A percentile compares a stretch with the other conserved stretches of the same genome.
These are phyloP conservation scores for Taphrina flavorubra DNA, from an alignment of 1,139 yeast species.

Conservation along the genomic window DNA sequence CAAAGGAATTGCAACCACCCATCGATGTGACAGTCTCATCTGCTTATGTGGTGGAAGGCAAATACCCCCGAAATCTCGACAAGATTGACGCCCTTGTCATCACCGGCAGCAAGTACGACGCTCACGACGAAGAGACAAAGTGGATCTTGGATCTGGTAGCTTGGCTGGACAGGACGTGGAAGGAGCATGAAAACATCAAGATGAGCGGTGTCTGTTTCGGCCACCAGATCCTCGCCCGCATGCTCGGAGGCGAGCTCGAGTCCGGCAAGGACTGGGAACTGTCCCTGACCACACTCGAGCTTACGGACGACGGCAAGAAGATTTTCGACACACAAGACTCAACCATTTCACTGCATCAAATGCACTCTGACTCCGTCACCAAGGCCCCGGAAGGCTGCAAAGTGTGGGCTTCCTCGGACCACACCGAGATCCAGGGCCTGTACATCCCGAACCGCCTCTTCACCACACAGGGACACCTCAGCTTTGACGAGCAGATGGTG, in stretches of 20 bases:
- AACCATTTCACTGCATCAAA: slow-evolving; percentile 59
- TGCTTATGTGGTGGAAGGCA: slow-evolving; percentile 16
- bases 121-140: slow-evolving; percentile 57
- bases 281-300: slow-evolving; percentile 62
- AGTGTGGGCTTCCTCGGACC: slow-evolving; percentile 60
- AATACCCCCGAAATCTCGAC: slow-evolving; percentile 49
- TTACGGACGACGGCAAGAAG: slow-evolving; percentile 52
- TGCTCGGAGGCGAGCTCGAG: slow-evolving; percentile 66
- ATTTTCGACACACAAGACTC: slow-evolving; percentile 50
- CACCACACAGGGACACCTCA: slow-evolving; percentile 91
- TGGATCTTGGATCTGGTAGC: slow-evolving; percentile 63
- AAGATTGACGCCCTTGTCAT: slow-evolving; percentile 59
- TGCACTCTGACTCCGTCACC: slow-evolving; percentile 72
- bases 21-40: slow-evolving; percentile 19
- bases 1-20: slow-evolving; percentile 4
- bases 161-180: slow-evolving; percentile 43
- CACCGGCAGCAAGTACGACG: slow-evolving; percentile 62
- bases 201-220: slow-evolving; percentile 70
- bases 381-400: slow-evolving; percentile 58
- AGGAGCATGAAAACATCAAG: slow-evolving; percentile 48
- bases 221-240: slow-evolving; percentile 75
- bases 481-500: slow-evolving; percentile 60
- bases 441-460: slow-evolving; percentile 59
- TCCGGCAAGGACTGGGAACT: slow-evolving; percentile 77
- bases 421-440: slow-evolving; percentile 69